Base-by-base conservation (phyloP, 352 stramenopile species). In the Globisporangium iwayamae region DNA sequence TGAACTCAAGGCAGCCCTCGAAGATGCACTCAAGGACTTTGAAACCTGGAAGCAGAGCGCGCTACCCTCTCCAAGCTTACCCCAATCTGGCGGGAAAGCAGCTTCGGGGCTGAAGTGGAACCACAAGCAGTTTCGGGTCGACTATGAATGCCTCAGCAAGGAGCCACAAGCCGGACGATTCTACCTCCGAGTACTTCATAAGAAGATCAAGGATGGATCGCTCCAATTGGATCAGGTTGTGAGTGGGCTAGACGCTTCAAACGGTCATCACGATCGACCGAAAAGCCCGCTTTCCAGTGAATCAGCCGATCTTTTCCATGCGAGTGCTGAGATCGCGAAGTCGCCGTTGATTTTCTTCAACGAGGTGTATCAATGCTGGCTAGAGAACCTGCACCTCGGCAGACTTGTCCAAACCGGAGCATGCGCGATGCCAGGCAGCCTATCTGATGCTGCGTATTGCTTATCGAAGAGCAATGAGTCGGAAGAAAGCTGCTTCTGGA, bases 361-460 rank as follows among this genome's bases (percentile, higher is more conserved):
- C 57, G 79, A 88, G 13, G 79, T 93, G 1, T 94, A 92, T 58
- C 81, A 93, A 65, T 83, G 82, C 56, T 94, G 86, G 86, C 71
- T 94, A 16, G 83, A 94, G 43, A 74, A 90, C 62, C 65, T 90
- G 20, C 74, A 89, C 51, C 66, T 89, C 2, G 76, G 71, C 41
- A 68, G 73, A 48, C 64, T 77, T 34, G 71, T 63, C 22, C 63
- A 81, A 14, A 74, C 69, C 41, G 67, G 69, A 64, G 72, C 69
- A 6, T 70, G 67, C 11, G 65, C 75, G 54, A 73, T 60, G 60
- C 73, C 72, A 30, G 75, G 69, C 22, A 78, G 77, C 63, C 32
- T 52, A 5, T 57, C 51, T 16, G 62, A 71, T 45, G 50, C 46
- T 3, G 10, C 52, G 13, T 41, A 51, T 5, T 50, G 45, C 16